Conservation (phyloP, 208 protist genomes). For the Wallacemonas sp. region DNA sequence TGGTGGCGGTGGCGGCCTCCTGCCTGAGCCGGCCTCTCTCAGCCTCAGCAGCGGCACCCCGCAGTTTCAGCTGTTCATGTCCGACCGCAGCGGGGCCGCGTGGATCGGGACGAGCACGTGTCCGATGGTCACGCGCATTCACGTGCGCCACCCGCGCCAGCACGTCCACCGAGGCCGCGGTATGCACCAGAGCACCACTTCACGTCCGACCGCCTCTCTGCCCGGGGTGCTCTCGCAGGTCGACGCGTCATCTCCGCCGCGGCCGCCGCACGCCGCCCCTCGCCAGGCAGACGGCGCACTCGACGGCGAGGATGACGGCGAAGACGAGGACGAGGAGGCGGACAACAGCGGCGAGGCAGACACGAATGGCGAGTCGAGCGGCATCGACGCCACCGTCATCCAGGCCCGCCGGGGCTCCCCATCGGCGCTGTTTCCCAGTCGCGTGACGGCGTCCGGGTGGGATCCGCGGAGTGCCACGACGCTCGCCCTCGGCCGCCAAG, state of each 20-base stretch:
- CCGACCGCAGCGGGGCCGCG: conserved; percentile 21
- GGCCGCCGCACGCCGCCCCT: neutral
- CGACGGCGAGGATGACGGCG: conserved; percentile 12
- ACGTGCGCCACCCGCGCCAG: neutral
- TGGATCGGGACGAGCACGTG: conserved; percentile 32
- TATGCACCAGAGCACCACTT: neutral
- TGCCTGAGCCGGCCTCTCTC: conserved; percentile 39
- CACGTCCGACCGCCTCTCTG: neutral
- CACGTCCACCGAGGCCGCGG: neutral
- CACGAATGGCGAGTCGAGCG: conserved; percentile 5
- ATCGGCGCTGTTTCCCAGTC: conserved; percentile 2
- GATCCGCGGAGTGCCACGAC: conserved; percentile 54
- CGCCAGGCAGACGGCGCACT: neutral
- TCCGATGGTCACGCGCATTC: conserved; percentile 10
- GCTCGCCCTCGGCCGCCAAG: conserved; percentile 61
- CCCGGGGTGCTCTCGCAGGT: neutral
- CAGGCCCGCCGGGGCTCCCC: neutral
- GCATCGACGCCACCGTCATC: neutral
- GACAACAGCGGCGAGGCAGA: neutral
- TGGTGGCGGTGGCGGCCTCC: conserved; percentile 1
- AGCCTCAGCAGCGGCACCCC: conserved; percentile 55
- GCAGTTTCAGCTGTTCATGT: conserved; percentile 43
- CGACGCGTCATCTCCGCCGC: neutral
- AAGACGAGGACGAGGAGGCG: conserved; percentile 14
- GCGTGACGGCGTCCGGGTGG: conserved; percentile 54